Conservation (phyloP, 2,329 filamentous ascomycete genomes). For the Ceratocystis destructans region DNA sequence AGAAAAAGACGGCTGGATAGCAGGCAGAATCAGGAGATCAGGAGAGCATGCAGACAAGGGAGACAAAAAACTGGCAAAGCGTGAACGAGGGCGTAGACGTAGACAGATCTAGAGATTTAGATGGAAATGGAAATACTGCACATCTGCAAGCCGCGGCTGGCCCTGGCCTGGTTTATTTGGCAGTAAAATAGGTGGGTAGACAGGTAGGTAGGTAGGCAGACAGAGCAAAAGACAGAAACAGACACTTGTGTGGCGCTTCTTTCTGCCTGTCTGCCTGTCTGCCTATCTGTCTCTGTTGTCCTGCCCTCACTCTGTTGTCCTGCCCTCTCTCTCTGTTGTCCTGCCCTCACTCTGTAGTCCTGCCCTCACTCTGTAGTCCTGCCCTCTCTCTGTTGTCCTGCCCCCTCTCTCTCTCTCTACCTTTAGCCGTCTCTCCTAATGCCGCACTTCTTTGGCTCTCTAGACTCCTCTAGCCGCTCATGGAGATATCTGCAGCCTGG, state of each 20-base stretch:
- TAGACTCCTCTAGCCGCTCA: background rate
- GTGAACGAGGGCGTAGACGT: too few species aligned
- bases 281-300: background rate
- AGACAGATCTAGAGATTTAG: too few species aligned
- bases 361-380: background rate
- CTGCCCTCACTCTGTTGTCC: background rate
- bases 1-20: too few species aligned
- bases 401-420: background rate
- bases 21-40: too few species aligned
- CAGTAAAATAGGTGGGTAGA: background rate
- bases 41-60: too few species aligned
- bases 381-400: background rate
- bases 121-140: background rate
- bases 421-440: background rate
- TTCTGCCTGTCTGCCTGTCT: background rate
- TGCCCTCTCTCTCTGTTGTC: background rate
- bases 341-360: background rate
- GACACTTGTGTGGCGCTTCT: background rate
- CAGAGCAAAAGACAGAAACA: too few species aligned
- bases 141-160: conserved; percentile 1
- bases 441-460: background rate
- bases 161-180: background rate
- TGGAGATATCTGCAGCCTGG: too few species aligned
- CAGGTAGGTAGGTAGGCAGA: background rate
- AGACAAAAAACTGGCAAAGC: too few species aligned